Evolutionary conservation across 2,329 filamentous ascomycete genomes (phyloP).

Genomic region (Aureobasidium sp.): DNA sequence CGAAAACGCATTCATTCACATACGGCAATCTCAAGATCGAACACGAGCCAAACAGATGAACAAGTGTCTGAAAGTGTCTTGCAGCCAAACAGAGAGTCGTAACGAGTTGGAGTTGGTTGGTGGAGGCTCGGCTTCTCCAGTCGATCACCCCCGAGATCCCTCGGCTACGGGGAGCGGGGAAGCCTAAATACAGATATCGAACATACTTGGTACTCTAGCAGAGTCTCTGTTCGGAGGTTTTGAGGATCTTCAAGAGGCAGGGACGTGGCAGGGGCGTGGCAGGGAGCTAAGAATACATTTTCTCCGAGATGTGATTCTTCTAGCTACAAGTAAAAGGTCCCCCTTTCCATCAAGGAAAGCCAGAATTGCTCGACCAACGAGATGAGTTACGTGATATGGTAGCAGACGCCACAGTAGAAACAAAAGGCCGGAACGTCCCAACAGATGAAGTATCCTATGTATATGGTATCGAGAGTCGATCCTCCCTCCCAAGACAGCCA

Average conservation of each 20-base stretch:
- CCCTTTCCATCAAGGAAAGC: neutral
- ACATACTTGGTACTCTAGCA: neutral
- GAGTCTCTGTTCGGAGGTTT: neutral
- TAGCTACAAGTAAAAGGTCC: neutral
- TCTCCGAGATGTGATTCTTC: neutral
- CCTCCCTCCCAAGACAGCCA: neutral
- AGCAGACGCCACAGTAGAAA: neutral
- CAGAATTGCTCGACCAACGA: neutral
- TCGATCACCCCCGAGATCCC: neutral
- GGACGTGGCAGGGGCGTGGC: neutral
- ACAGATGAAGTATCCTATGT: neutral
- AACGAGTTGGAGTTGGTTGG: neutral
- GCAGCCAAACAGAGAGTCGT: neutral
- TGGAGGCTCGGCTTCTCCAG: neutral
- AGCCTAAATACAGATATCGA: neutral
- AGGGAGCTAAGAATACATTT: neutral
- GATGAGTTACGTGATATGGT: neutral
- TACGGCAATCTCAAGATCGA: neutral
- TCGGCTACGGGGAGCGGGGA: slow-evolving; percentile 5
- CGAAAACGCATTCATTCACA: neutral
- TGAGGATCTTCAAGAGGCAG: neutral
- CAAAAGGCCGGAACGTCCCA: neutral
- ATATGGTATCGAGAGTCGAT: neutral
- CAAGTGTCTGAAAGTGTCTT: neutral
- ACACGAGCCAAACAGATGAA: neutral